These are phyloP conservation scores for Glarea lozoyensis DNA, from an alignment of 495 filamentous ascomycete species.

Conservation along the genomic window DNA sequence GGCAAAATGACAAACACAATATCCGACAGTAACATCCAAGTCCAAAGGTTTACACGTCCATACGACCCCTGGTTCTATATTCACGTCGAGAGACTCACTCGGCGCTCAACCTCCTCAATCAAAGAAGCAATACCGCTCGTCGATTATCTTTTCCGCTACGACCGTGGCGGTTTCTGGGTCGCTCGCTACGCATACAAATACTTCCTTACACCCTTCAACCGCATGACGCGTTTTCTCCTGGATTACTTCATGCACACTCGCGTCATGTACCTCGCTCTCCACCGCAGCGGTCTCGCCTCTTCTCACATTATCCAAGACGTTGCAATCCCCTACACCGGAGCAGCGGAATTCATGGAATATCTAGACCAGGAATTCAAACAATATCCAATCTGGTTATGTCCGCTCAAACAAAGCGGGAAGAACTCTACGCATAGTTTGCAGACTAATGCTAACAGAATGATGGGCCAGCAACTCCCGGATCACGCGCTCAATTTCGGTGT, in stretches of 20 bases:
- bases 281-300: conserved; percentile 38
- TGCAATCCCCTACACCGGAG: conserved; percentile 39
- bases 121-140: conserved; percentile 38
- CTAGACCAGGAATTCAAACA: conserved; percentile 32
- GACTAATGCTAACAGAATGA: no score
- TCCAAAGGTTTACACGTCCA: conserved; percentile 34
- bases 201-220: conserved; percentile 47
- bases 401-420: conserved; percentile 31
- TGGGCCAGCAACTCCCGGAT: conserved; percentile 11
- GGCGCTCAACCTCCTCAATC: background rate
- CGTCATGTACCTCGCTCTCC: conserved; percentile 50
- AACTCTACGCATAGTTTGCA: conserved; percentile 35
- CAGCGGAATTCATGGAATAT: conserved; percentile 39
- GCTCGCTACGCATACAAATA: conserved; percentile 42
- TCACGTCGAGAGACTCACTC: conserved; percentile 28
- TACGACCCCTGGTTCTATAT: conserved; percentile 46
- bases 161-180: conserved; percentile 52
- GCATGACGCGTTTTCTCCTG: conserved; percentile 44
- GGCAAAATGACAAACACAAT: conserved; percentile 36
- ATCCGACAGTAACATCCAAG: conserved; percentile 9
- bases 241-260: conserved; percentile 55
- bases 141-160: conserved; percentile 54
- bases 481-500: conserved; percentile 47
- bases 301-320: conserved; percentile 49
- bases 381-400: conserved; percentile 54